These are phyloP conservation scores for Arxiozyma slooffiae DNA, from an alignment of 1,139 yeast genomes.

Conservation along the genomic window DNA sequence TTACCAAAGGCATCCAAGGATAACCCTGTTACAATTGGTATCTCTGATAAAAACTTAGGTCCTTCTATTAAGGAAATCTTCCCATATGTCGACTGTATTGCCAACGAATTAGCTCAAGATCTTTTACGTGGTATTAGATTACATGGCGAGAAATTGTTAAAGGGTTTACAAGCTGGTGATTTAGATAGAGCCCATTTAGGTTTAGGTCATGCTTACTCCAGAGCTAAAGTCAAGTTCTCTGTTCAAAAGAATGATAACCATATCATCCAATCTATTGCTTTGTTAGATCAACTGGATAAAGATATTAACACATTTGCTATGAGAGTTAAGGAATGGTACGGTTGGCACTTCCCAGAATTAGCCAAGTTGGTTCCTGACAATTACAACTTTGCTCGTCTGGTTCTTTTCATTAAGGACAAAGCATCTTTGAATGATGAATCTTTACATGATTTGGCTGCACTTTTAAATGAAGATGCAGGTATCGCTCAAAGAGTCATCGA, in stretches of 20 bases:
- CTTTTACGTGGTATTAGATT: constrained; percentile 89
- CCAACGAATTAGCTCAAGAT: constrained; percentile 90
- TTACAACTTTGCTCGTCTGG: constrained; percentile 75
- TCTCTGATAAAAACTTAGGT: constrained; percentile 91
- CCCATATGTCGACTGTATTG: constrained; percentile 81
- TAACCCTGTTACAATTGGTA: constrained; percentile 66
- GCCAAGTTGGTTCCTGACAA: constrained; percentile 92
- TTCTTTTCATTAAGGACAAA: constrained; percentile 79
- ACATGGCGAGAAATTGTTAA: constrained; percentile 79
- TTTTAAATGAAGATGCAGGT: constrained; percentile 87
- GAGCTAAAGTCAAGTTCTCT: constrained; percentile 97
- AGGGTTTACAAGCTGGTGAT: constrained; percentile 90
- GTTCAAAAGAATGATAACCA: constrained; percentile 98
- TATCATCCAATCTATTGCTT: constrained; percentile 95
- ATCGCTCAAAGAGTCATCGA: constrained; percentile 86
- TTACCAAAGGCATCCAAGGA: constrained; percentile 77
- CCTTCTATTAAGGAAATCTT: constrained; percentile 88
- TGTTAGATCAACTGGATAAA: constrained; percentile 92
- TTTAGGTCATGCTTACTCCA: constrained; percentile 96
- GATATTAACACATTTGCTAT: constrained; percentile 95
- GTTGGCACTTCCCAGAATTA: constrained; percentile 99
- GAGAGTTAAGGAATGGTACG: constrained; percentile 99
- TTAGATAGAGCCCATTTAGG: constrained; percentile 97
- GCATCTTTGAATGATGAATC: constrained; percentile 72
- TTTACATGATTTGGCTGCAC: constrained; percentile 78